phyloP scores from a whole-genome alignment of 257 asterid genomes.

The Nicotiana benthamiana region DNA sequence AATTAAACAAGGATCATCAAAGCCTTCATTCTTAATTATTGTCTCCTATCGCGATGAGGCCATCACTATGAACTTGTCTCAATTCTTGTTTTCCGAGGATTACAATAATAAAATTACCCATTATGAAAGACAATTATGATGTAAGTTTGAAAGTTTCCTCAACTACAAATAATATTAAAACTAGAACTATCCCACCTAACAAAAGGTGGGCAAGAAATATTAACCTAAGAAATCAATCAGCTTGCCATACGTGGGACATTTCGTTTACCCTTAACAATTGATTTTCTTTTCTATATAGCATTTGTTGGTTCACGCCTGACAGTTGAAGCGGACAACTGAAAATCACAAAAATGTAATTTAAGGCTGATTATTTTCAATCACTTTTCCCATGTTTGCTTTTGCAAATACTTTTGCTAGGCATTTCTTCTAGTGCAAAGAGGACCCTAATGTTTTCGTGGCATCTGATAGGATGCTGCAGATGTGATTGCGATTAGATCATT shows the following conservation, averaged over 20 bases:
- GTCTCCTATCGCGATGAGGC: not conserved
- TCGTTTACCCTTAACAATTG: not conserved
- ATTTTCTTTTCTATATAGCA: not conserved
- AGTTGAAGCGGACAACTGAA: not conserved
- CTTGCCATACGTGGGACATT: not conserved
- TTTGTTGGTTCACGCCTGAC: not conserved
- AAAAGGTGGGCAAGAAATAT: not conserved
- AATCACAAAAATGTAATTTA: not conserved
- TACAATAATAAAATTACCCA: not conserved
- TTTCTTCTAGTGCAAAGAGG: no score
- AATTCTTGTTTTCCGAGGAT: not conserved
- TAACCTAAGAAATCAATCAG: not conserved
- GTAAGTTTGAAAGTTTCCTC: not conserved
- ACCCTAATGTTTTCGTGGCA: no score
- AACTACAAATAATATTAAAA: not conserved
- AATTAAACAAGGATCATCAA: not conserved
- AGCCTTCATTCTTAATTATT: not conserved
- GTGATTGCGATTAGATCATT: no score
- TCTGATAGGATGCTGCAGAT: no score
- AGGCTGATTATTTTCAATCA: not conserved
- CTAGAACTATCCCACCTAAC: not conserved
- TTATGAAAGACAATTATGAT: not conserved
- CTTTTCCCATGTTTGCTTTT: not conserved
- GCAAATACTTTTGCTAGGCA: no score
- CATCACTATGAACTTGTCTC: not conserved